phyloP scores from a whole-genome alignment of 2,329 filamentous ascomycete genomes.

The Cordyceps javanica region DNA sequence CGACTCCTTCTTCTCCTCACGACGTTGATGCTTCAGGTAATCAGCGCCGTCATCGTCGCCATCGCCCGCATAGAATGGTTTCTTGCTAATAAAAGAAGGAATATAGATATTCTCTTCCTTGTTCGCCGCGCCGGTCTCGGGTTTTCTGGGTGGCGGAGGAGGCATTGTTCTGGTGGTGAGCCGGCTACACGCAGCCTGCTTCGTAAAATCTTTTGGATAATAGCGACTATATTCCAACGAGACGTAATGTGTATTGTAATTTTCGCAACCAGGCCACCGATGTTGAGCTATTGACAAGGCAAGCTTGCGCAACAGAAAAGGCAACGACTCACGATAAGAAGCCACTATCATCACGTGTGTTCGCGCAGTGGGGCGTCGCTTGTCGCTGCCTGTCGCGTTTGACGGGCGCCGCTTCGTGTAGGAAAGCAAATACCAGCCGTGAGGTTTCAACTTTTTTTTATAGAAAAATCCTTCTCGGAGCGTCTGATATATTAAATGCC shows the following conservation, averaged over 20 bases:
- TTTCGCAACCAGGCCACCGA: neutral
- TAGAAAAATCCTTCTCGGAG: too few species aligned
- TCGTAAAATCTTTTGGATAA: too few species aligned
- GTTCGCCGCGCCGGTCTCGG: constrained; percentile 36
- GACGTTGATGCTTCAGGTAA: constrained; percentile 93
- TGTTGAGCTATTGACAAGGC: neutral
- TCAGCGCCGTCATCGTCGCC: constrained; percentile 72
- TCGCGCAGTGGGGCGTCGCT: constrained; percentile 16
- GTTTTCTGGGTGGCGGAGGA: constrained; percentile 28
- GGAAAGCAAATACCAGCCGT: neutral
- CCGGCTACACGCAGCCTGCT: neutral
- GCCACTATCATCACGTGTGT: constrained; percentile 23
- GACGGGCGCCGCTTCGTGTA: neutral
- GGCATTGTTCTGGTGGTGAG: constrained; percentile 9
- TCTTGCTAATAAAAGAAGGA: constrained; percentile 94
- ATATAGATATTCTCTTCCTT: constrained; percentile 99
- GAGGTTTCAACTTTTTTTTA: neutral
- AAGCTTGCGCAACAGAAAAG: neutral
- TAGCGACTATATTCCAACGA: neutral
- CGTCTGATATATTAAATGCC: neutral
- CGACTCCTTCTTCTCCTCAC: constrained; percentile 54
- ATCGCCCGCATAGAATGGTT: constrained; percentile 86
- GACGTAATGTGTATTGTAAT: too few species aligned
- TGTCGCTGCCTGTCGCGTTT: constrained; percentile 6
- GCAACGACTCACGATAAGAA: constrained; percentile 6